Evolutionary conservation across 2,329 filamentous ascomycete genomes (phyloP), one percentile per base, ranked within the genome.

Genomic region (Nothophaeocryptopus gaeumannii): DNA sequence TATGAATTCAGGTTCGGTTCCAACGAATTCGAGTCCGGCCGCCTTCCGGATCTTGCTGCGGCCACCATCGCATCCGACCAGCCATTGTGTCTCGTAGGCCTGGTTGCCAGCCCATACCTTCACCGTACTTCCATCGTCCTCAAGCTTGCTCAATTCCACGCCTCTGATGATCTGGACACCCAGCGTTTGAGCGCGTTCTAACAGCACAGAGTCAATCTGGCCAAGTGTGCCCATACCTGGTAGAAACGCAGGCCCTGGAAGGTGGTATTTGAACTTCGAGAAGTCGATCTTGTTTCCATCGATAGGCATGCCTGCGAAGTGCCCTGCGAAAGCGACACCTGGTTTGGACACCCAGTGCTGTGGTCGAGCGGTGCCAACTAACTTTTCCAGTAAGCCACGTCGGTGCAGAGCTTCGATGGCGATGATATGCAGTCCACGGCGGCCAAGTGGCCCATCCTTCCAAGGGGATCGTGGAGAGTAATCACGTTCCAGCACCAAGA

Each of bases 1-100:
- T 11, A 45, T 37, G 26, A 51, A 45, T 31, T 54, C 47, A 4
- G 51, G 47, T 31, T 54, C 43, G 9, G 51, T 54, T 3, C 51
- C 51, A 10, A 40, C 37, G 39, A 50, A 54, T 3, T 13, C 20
- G 9, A 54, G 47, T 5, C 51, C 51, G 2, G 39, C 20, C 12
- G 42, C 2, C n/a, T 51, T 51, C 1, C 51, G 51, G 11, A 54
- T 43, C 13, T 39, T 43, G 8, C 39, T 42, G 10, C 34, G 26
- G 5, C 39, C 51, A 11, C 51, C 47, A 39, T 54, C 49, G 13
- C 31, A 43, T n/a, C 51, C 45, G 5, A 53, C 32, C 14, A 41
- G 39, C 16, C 29, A 41, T n/a, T 30, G 15, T 11, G 16, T 10
- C 9, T 41, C 39, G 29, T 30, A 41, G 2, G 13, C 14, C 10